phyloP scores from a whole-genome alignment of 202 grass and related monocot species.

The Saccharum hybrid region DNA sequence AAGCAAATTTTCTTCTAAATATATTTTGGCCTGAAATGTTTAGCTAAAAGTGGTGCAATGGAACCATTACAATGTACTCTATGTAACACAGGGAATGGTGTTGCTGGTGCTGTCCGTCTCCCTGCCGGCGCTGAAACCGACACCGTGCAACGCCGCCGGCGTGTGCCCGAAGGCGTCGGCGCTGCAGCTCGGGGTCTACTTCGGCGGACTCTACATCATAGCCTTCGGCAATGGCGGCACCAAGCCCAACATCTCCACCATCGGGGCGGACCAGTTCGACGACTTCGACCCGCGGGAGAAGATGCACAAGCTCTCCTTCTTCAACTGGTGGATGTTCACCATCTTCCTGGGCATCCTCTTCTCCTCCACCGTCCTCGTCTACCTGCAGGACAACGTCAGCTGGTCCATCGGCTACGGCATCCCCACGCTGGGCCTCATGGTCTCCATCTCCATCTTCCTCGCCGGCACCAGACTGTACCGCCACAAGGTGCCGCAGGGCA shows the following conservation, averaged over 20 bases:
- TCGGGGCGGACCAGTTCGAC: conserved; percentile 94
- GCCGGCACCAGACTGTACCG: conserved; percentile 62
- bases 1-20: neutral
- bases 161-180: conserved; percentile 49
- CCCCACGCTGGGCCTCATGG: conserved; percentile 56
- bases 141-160: conserved; percentile 36
- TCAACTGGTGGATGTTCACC: conserved; percentile 97
- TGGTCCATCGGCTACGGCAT: conserved; percentile 78
- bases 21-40: neutral
- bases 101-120: conserved; percentile 64
- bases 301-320: conserved; percentile 81
- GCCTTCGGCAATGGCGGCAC: conserved; percentile 72
- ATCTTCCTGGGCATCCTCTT: conserved; percentile 83
- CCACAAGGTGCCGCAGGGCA: conserved; percentile 58
- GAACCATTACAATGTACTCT: neutral
- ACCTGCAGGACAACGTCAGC: conserved; percentile 86
- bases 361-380: conserved; percentile 79
- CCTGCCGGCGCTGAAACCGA: conserved; percentile 56
- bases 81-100: conserved; percentile 65
- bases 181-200: conserved; percentile 68
- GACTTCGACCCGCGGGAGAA: conserved; percentile 64
- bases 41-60: neutral
- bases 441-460: conserved; percentile 52
- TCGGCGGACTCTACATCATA: conserved; percentile 67
- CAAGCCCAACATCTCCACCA: conserved; percentile 90